Percentiles rank a stretch among this genome's conserved stretches.
Evolutionary conservation across 148 eudicot genomes (phyloP).

Genomic region (Heliamphora exappendiculata): DNA sequence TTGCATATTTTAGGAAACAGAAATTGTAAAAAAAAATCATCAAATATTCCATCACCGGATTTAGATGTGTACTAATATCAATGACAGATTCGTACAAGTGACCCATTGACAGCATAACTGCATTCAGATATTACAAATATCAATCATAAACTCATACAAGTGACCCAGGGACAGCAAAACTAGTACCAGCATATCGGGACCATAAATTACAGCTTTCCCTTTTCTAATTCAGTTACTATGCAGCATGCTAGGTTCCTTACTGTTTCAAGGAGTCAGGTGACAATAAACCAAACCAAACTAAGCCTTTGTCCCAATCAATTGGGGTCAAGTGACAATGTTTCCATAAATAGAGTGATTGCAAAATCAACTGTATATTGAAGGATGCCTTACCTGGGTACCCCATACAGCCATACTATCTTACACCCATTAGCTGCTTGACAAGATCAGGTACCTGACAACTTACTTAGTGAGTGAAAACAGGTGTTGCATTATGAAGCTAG

Average conservation of each 20-base stretch:
- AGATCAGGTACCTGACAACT: not conserved
- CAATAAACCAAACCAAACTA: too few relatives aligned
- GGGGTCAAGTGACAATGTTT: not conserved
- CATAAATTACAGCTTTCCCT: not conserved
- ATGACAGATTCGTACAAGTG: not conserved
- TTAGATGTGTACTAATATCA: not conserved
- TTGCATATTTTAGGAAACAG: not conserved
- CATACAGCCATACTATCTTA: not conserved
- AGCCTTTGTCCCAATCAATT: too few relatives aligned
- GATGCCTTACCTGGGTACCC: not conserved
- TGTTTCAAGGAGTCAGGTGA: not conserved
- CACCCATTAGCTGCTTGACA: not conserved
- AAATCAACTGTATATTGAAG: not conserved
- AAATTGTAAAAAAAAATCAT: not conserved
- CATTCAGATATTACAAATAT: too few relatives aligned
- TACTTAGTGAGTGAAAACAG: not conserved
- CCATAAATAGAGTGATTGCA: not conserved
- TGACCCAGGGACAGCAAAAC: not conserved
- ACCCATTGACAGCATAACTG: not conserved
- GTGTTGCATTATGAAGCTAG: not conserved
- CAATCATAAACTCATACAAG: not conserved
- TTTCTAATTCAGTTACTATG: not conserved
- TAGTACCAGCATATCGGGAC: not conserved
- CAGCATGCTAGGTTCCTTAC: not conserved
- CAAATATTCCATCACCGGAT: not conserved